Evolutionary conservation across 176 grass and related monocot genomes (phyloP), one percentile per base, ranked within the genome.

Genomic region (Triticum urartu): DNA sequence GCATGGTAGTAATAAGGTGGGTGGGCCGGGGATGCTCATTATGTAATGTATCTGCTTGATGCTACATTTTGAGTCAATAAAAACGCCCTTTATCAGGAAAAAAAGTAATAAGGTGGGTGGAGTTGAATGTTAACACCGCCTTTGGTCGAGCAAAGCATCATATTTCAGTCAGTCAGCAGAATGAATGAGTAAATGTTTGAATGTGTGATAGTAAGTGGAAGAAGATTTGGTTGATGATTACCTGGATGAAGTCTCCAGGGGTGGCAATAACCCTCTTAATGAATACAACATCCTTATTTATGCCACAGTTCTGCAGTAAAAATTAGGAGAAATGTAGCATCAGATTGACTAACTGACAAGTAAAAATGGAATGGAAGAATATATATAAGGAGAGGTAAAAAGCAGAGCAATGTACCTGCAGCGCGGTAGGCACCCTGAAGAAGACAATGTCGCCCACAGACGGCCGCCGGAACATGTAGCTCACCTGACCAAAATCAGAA

Each of bases 191-290:
- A n/a, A n/a, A n/a, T n/a, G n/a, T n/a, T n/a, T n/a, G n/a, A 32
- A 32, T n/a, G n/a, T n/a, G n/a, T 48, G 5, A 21, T 6, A 45
- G 47, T 50, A 39, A 2, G 38, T 39, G 7, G 38, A 39, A 9
- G 38, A 39, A 39, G 36, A 38, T 38, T 38, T 38, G 36, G 36
- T 39, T 39, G 38, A 40, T 40, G 1, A 40, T 42, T 42, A 90
- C 89, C 84, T 90, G 74, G 9, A 90, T 90, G 84, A 50, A 90
- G 67, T 90, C 89, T 43, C 89, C 80, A 67, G 89, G 84, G 33
- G 89, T 87, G 4, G 47, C 47, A 50, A 15, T 50, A 15, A 50
- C 47, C 47, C 48, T 90, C 80, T 90, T 90, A 42, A 90, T 87
- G 25, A 90, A 87, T 35, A 90, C 89, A 43, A 67, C 84, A 79